A percentile compares a stretch with the other conserved stretches of the same genome.
phyloP scores from a whole-genome alignment of 441 rosid species.

The Mallotus repandus region DNA sequence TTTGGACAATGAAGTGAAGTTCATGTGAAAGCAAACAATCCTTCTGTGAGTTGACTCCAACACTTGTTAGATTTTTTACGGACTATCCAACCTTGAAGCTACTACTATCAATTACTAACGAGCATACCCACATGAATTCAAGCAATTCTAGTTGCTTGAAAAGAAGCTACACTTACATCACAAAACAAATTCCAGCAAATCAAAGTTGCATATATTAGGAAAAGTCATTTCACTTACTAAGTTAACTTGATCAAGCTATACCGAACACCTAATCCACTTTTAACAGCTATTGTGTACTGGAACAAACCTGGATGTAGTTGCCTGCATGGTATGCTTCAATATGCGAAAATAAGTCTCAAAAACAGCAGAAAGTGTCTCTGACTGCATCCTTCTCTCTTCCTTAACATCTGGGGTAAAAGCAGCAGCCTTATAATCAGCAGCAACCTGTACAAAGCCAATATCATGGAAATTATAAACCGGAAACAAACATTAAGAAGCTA shows the following conservation, averaged over 20 bases:
- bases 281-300: constrained; percentile 5
- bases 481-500: constrained; percentile 2
- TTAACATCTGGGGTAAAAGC: constrained; percentile 54
- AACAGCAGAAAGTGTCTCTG: constrained; percentile 80
- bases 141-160: not conserved
- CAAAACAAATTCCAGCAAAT: not conserved
- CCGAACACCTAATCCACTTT: constrained; percentile 1
- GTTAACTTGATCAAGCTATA: not conserved
- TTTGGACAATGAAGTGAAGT: not conserved
- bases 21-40: not conserved
- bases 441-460: constrained; percentile 51
- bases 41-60: not conserved
- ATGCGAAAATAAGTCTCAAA: constrained; percentile 90
- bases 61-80: not conserved
- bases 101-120: not conserved
- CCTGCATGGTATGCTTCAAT: constrained; percentile 66
- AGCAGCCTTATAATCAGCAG: constrained; percentile 78
- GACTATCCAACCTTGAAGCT: not conserved
- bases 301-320: constrained; percentile 52
- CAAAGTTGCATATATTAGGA: not conserved
- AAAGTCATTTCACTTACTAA: not conserved
- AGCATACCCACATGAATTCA: not conserved
- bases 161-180: not conserved
- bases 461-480: constrained; percentile 10
- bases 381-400: constrained; percentile 73